Evolutionary conservation across 1,139 yeast species (phyloP), one percentile per base, ranked within the genome.

Genomic region (Magnusiomyces magnusii): DNA sequence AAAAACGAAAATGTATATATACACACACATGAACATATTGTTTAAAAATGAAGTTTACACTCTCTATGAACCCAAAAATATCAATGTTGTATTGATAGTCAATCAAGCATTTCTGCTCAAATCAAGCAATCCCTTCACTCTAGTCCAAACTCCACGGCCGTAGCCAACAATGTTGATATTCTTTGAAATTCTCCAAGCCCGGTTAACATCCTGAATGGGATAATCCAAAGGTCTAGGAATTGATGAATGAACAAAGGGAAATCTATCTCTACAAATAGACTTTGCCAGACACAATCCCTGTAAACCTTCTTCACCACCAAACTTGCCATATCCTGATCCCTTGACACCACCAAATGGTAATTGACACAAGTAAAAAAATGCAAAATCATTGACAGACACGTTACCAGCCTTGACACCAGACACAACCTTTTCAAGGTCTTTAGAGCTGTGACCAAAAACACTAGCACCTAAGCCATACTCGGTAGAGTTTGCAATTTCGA

Each of bases 321-420:
- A 93, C 71, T 91, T 92, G 58, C 98, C 98, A 69, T 90, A 93
- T 0, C 99, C 99, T 9, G 96, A 87, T 56, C 92, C 93, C 66
- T 86, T 86, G 39, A 82, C 82, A 34, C 99, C 99, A 58, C 99
- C 99, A 75, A 93, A 93, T 47, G 99, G 99, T 65, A 92, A 78
- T 74, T 93, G 98, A 64, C 97, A 93, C 39, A 93, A 90, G 68
- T 92, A 92, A 69, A 83, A 93, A 0, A 98, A 92, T 3, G 98
- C 99, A 78, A 93, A 93, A 73, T 93, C 99, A 71, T 93, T 93
- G 63, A 93, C 88, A 5, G 98, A 97, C 53, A 93, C 96, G 68
- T 90, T 93, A 28, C 99, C 99, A 58, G 92, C 81, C 52, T 83
- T 80, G 63, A 93, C 73, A 19, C 75, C 71, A 66, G 83, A 78